Base-by-base conservation (phyloP, 768 basidiomycete species). In the Xerocomellus dryophilus region DNA sequence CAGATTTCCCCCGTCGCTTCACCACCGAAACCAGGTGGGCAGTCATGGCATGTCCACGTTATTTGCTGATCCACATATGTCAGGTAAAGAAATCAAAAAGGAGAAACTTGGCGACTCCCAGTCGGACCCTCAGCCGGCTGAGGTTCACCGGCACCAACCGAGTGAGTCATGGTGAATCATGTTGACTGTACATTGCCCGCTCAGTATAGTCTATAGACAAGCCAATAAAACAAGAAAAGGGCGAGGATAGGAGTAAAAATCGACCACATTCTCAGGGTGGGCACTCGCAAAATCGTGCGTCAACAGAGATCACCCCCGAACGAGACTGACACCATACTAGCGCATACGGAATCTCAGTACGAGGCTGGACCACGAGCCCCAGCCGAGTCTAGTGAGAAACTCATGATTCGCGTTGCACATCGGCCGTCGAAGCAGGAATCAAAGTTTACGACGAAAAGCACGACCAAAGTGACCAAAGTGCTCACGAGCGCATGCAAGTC, bases 341-440 rank as follows among this genome's bases (percentile, higher is more conserved):
- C 25, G 18, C 40, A n/a, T n/a, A 10, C 47, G 21, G 54, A 62
- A 41, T 20, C 58, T 10, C 51, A 56, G 32, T 0, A 50, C 20
- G 56, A 51, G 20, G 11, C 35, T 5, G 38, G 14, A 42, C 5
- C 48, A 0, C 57, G 36, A 23, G 36, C 47, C 6, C 60, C 40
- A 29, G 18, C 11, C 48, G 64, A 55, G 23, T 36, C 50, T 0
- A 40, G 31, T 5, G 59, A 61, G 11, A 40, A 63, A 32, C 39
- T 69, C 34, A 56, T 59, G 54, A 65, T 70, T n/a, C 71, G 69
- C 15, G 67, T 72, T 29, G 62, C 67, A 32, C 69, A 70, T 40
- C 69, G 61, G 9, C 47, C 59, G 0, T 61, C 71, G 7, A 54
- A 54, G 38, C 70, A 71, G 45, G 67, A 70, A 45, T 60, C 70